Conservation (phyloP, 768 basidiomycete genomes). For the Russula dissimulans region DNA sequence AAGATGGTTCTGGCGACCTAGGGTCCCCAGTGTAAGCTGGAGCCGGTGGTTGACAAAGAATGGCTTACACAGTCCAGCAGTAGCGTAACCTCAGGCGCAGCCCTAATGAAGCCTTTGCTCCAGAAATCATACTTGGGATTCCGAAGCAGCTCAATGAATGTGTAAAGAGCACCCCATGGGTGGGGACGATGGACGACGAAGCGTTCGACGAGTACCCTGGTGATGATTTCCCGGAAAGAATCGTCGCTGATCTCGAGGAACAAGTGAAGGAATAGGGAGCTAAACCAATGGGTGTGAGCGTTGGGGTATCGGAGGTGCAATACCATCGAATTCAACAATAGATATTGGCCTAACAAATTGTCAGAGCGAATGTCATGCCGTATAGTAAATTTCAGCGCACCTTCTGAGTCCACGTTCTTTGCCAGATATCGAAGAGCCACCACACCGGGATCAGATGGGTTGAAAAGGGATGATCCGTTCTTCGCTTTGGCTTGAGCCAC, state of each 20-base stretch:
- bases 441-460: slow-evolving; percentile 75
- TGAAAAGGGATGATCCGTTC: slow-evolving; percentile 75
- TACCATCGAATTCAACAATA: slow-evolving; percentile 85
- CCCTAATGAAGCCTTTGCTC: slow-evolving; percentile 77
- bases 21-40: slow-evolving; percentile 5
- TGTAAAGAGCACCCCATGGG: slow-evolving; percentile 91
- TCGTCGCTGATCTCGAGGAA: slow-evolving; percentile 75
- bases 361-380: not conserved
- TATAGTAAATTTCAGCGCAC: slow-evolving; percentile 34
- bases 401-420: slow-evolving; percentile 82
- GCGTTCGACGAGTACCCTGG: slow-evolving; percentile 85
- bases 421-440: slow-evolving; percentile 77
- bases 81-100: slow-evolving; percentile 78
- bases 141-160: slow-evolving; percentile 88
- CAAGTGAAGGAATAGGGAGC: slow-evolving; percentile 77
- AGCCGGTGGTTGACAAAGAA: slow-evolving; percentile 12
- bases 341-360: slow-evolving; percentile 71
- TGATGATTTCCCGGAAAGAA: slow-evolving; percentile 71
- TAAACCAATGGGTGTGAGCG: slow-evolving; percentile 98
- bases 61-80: slow-evolving; percentile 71
- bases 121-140: slow-evolving; percentile 89
- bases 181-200: slow-evolving; percentile 93
- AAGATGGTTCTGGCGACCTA: slow-evolving; percentile 75
- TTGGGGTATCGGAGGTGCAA: slow-evolving; percentile 96
- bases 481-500: slow-evolving; percentile 82